Conservation (phyloP, 306 rosid genomes). For the Dryas octopetala region DNA sequence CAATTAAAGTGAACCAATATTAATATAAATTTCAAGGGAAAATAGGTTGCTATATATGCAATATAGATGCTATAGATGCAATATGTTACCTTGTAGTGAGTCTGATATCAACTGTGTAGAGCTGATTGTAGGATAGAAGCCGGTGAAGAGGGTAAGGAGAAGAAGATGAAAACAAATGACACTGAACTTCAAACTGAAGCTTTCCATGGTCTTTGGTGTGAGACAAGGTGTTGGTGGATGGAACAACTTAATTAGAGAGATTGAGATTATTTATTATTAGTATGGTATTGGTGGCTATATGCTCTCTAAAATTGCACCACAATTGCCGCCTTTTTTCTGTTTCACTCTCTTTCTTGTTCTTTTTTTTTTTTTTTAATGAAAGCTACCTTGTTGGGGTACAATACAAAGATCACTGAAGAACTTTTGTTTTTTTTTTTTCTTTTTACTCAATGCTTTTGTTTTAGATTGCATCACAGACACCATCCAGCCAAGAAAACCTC, state of each 20-base stretch:
- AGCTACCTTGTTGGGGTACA: slow-evolving; percentile 9
- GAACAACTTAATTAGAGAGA: not conserved
- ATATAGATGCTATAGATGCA: too few relatives aligned
- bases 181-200: slow-evolving; percentile 7
- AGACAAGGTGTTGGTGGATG: not conserved
- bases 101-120: slow-evolving; percentile 16
- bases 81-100: slow-evolving; percentile 18
- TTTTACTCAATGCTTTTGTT: not conserved
- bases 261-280: not conserved
- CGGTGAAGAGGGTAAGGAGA: slow-evolving; percentile 19
- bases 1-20: not conserved
- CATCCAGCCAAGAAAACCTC: not conserved
- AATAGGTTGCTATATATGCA: not conserved
- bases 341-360: not conserved
- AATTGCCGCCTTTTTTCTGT: slow-evolving; percentile 8
- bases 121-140: not conserved
- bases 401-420: not conserved
- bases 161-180: slow-evolving; percentile 17
- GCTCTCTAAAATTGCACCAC: not conserved
- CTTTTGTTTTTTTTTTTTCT: not conserved
- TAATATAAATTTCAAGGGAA: not conserved
- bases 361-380: not conserved
- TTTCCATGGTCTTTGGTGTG: slow-evolving; percentile 17
- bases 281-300: not conserved
- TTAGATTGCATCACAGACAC: not conserved